Evolutionary conservation across 495 filamentous ascomycete species (phyloP).

Genomic region (Acidiella bohemica): DNA sequence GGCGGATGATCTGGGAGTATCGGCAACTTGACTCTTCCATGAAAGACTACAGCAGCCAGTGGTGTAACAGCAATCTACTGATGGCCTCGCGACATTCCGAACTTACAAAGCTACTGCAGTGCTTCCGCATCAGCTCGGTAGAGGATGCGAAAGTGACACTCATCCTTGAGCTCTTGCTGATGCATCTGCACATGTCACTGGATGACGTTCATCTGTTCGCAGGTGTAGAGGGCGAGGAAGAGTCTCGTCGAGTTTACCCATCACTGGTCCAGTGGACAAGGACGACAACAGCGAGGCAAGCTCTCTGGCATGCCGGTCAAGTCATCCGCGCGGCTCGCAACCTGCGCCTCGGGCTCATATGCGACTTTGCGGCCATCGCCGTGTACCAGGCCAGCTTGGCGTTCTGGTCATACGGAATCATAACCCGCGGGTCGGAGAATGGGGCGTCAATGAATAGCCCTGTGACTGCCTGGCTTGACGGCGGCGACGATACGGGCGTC

Average conservation of each 20-base stretch:
- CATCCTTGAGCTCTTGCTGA: conserved; percentile 41
- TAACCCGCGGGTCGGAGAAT: conserved; percentile 14
- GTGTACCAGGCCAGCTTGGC: conserved; percentile 47
- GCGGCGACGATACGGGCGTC: conserved; percentile 30
- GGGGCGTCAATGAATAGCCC: background rate
- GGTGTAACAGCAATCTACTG: conserved; percentile 33
- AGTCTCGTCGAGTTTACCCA: conserved; percentile 41
- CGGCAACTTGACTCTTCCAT: conserved; percentile 40
- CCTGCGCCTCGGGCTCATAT: conserved; percentile 36
- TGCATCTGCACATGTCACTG: conserved; percentile 47
- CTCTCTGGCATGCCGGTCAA: conserved; percentile 52
- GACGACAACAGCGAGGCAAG: conserved; percentile 37
- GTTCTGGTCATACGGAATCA: conserved; percentile 47
- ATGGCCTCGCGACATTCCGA: conserved; percentile 41
- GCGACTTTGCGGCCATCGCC: conserved; percentile 46
- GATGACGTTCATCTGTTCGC: conserved; percentile 54
- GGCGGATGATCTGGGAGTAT: conserved; percentile 46
- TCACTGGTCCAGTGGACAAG: conserved; percentile 41
- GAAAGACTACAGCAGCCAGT: conserved; percentile 29
- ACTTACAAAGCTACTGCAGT: conserved; percentile 32
- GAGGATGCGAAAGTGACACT: conserved; percentile 31
- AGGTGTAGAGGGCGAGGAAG: conserved; percentile 48
- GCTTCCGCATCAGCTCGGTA: conserved; percentile 33
- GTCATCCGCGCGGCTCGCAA: conserved; percentile 40
- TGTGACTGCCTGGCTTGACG: conserved; percentile 37